These are phyloP conservation scores for Diplodia intermedia DNA, from an alignment of 2,329 filamentous ascomycete species.

Conservation along the genomic window DNA sequence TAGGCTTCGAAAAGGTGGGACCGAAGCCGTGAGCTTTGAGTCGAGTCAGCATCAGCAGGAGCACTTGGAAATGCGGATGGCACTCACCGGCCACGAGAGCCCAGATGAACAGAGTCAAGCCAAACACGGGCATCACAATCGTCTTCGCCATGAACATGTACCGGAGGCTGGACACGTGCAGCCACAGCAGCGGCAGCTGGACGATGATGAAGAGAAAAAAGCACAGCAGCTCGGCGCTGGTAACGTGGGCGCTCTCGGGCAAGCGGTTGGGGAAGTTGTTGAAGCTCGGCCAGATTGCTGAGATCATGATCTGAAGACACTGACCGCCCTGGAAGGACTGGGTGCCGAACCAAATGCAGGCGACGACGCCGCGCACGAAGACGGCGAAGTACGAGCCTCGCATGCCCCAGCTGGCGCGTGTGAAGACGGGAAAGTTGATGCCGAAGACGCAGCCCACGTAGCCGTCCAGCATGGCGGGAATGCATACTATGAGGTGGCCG, in stretches of 20 bases:
- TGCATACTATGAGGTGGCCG: constrained; percentile 36
- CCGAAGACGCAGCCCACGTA: constrained; percentile 28
- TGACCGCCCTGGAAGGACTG: constrained; percentile 36
- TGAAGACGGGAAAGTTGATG: constrained; percentile 37
- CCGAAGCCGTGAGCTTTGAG: constrained; percentile 34
- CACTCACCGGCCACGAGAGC: constrained; percentile 25
- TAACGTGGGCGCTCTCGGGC: constrained; percentile 31
- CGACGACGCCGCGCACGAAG: constrained; percentile 27
- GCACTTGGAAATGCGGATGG: not conserved
- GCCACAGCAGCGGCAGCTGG: constrained; percentile 40
- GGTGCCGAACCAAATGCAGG: constrained; percentile 29
- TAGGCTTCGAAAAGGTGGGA: constrained; percentile 41
- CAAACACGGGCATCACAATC: constrained; percentile 26
- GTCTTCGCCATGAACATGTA: constrained; percentile 31
- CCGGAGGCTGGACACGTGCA: constrained; percentile 23
- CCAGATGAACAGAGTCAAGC: constrained; percentile 30
- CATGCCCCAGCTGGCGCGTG: constrained; percentile 36
- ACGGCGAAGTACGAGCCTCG: constrained; percentile 26
- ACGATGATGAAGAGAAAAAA: constrained; percentile 38
- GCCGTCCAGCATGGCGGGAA: constrained; percentile 33
- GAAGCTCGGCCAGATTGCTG: constrained; percentile 34
- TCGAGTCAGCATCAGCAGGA: not conserved
- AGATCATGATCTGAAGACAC: constrained; percentile 39
- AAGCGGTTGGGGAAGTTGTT: constrained; percentile 32
- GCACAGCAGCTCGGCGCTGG: constrained; percentile 31